Percentiles rank a stretch among this genome's conserved stretches.
These are phyloP conservation scores for Syncephalis plumigaleata DNA, from an alignment of 371 early-diverging fungal genomes.

Conservation along the genomic window DNA sequence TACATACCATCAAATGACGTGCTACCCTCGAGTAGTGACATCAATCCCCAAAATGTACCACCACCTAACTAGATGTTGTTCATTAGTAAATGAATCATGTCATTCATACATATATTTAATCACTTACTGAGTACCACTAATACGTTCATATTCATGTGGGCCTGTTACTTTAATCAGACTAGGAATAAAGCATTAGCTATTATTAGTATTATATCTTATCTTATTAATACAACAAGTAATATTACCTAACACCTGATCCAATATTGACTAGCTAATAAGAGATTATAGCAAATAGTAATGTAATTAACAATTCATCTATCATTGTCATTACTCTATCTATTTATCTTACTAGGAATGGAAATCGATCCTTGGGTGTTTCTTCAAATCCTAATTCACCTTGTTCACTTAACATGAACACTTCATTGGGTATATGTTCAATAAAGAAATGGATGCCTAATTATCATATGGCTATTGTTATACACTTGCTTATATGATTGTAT, in stretches of 20 bases:
- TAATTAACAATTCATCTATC: neutral
- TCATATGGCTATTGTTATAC: slow-evolving; percentile 5
- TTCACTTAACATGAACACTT: slow-evolving; percentile 77
- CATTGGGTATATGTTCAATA: slow-evolving; percentile 80
- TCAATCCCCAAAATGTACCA: slow-evolving; percentile 93
- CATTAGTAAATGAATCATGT: neutral
- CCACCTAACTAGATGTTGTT: slow-evolving; percentile 70
- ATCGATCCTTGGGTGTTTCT: slow-evolving; percentile 8
- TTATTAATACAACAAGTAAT: neutral
- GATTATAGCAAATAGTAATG: too few species aligned
- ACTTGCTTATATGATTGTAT: neutral
- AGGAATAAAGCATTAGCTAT: neutral
- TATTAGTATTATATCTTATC: neutral
- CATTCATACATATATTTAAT: neutral
- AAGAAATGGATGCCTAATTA: slow-evolving; percentile 69
- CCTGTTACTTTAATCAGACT: slow-evolving; percentile 73
- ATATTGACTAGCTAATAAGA: slow-evolving; percentile 61
- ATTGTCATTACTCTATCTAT: too few species aligned
- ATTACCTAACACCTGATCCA: slow-evolving; percentile 58
- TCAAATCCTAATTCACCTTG: neutral
- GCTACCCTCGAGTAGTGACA: slow-evolving; percentile 67
- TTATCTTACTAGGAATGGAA: slow-evolving; percentile 56
- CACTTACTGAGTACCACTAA: slow-evolving; percentile 80
- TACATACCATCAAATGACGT: slow-evolving; percentile 63
- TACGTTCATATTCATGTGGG: slow-evolving; percentile 57